phyloP scores from a whole-genome alignment of 2,329 filamentous ascomycete species.

The Alternaria triticimaculans region DNA sequence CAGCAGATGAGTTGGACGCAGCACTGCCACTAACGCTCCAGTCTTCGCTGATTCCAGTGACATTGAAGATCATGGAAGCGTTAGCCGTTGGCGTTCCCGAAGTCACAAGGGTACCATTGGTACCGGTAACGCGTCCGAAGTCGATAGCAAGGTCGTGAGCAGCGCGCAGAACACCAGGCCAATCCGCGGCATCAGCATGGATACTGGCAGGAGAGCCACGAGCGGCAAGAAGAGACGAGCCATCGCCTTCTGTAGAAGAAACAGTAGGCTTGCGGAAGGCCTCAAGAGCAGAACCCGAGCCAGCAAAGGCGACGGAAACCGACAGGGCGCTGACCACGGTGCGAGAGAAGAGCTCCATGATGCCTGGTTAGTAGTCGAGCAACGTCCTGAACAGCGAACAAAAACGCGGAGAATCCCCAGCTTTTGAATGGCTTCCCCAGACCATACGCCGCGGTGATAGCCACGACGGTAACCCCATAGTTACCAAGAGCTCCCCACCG shows the following conservation, averaged over 20 bases:
- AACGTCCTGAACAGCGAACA: constrained; percentile 12
- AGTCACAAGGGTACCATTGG: constrained; percentile 63
- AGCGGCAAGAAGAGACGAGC: constrained; percentile 40
- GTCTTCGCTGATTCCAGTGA: constrained; percentile 46
- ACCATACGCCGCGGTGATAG: constrained; percentile 11
- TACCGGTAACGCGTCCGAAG: constrained; percentile 73
- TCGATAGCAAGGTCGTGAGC: constrained; percentile 71
- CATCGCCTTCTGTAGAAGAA: constrained; percentile 53
- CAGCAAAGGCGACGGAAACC: constrained; percentile 28
- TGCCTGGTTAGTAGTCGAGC: constrained; percentile 7
- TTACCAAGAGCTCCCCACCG: neutral
- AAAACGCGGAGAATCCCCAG: constrained; percentile 16
- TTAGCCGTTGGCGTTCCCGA: constrained; percentile 61
- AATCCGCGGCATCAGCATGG: constrained; percentile 57
- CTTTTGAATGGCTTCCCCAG: constrained; percentile 11
- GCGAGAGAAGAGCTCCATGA: constrained; percentile 41
- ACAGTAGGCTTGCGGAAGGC: constrained; percentile 59
- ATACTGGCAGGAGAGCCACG: constrained; percentile 38
- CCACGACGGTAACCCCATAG: constrained; percentile 10
- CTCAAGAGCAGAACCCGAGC: constrained; percentile 38
- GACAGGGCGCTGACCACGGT: constrained; percentile 34
- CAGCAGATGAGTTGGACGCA: constrained; percentile 18
- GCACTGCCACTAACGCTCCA: constrained; percentile 39
- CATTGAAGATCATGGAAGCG: constrained; percentile 51
- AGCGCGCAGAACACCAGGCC: constrained; percentile 71